Base-by-base conservation (phyloP, 208 protist genomes). In the Wallacemonas sp. region DNA sequence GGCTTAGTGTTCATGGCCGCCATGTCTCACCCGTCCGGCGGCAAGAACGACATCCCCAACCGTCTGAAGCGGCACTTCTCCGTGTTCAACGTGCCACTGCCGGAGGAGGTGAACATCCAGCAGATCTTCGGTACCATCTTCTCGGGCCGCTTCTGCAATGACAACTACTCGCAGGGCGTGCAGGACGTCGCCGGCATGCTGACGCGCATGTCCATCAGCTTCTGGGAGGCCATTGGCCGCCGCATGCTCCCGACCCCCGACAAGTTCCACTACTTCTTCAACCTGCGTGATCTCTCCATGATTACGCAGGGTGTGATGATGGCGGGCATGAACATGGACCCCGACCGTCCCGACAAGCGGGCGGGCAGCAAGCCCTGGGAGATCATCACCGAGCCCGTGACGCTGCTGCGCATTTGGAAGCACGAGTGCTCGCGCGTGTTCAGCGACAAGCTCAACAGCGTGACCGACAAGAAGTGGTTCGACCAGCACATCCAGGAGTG, bases 201-300 rank as follows among this genome's bases (percentile, higher is more conserved):
- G 32, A 98, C 95, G 10, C 82, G 81, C 65, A 95, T 95, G 85
- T 95, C 95, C 20, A 97, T 97, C 82, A 86, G 81, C 69, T 97
- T 98, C 74, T 97, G 93, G 92, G 81, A 90, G 71, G 67, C 74
- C 22, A 95, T 97, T 68, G 76, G 81, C 33, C 90, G 86, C 67
- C 95, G 92, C 64, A 98, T 99, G 93, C 78, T 99, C 32, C 98
- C 98, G 45, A 99, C 97, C 1, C 97, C 98, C 18, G 91, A 96
- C 61, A 99, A 99, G 81, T 99, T 99, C 79, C 97, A 99, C 79
- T 99, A 99, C 90, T 91, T 99, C 57, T 99, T 99, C 84, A 99
- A 99, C 85, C 84, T 99, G 74, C 89, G 97, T 59, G 98, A 99
- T 63, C 81, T 99, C 8, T 97, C 94, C 5, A 85, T 86, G 36